Percentiles rank a stretch among this genome's conserved stretches.
These are phyloP conservation scores for Gaeumannomyces sp. DNA, from an alignment of 2,329 filamentous ascomycete species.

Conservation along the genomic window DNA sequence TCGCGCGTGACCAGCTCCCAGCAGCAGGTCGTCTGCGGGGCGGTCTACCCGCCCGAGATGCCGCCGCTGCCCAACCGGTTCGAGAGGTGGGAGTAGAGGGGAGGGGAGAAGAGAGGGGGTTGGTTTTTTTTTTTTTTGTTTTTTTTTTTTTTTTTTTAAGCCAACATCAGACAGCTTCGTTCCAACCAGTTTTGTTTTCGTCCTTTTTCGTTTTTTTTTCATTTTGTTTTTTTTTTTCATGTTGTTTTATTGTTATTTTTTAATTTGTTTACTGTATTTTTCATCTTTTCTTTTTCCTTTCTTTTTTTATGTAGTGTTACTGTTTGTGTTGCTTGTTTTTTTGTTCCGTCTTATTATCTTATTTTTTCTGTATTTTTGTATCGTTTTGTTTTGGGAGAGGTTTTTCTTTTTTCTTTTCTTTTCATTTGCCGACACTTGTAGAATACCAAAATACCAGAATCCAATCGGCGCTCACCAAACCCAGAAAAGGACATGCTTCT, in stretches of 20 bases:
- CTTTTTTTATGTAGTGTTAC: neutral
- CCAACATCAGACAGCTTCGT: no score
- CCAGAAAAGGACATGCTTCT: no score
- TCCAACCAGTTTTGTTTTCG: neutral
- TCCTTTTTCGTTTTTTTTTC: constrained; percentile 3
- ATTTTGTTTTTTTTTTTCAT: neutral
- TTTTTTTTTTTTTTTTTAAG: no score
- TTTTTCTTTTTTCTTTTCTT: no score
- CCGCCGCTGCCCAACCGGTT: neutral
- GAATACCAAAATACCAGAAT: no score
- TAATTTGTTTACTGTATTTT: neutral
- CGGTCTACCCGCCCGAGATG: neutral
- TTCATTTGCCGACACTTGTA: no score
- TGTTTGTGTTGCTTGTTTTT: neutral
- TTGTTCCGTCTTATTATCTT: no score
- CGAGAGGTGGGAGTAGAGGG: neutral
- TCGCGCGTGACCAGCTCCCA: constrained; percentile 4
- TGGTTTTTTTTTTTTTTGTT: constrained; percentile 2
- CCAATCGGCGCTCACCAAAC: no score
- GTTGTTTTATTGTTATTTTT: neutral
- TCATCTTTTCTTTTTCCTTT: no score
- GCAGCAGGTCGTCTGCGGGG: constrained; percentile 1
- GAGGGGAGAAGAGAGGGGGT: neutral
- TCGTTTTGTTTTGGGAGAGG: no score
- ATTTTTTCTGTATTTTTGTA: neutral